phyloP scores from a whole-genome alignment of 306 rosid species.

The Prunus armeniaca region DNA sequence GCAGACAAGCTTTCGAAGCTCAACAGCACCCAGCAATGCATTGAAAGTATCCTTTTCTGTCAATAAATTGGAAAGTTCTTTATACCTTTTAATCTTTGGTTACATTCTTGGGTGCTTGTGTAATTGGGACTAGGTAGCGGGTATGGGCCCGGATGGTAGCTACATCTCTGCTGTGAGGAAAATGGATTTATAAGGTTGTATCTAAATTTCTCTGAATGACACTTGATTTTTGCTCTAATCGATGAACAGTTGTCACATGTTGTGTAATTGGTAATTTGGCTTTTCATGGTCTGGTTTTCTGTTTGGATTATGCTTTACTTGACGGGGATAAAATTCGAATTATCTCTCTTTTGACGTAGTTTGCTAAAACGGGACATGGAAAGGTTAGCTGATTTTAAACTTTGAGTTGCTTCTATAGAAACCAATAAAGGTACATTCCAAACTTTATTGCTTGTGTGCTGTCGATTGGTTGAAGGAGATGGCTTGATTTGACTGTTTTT shows the following conservation, averaged over 20 bases:
- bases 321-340: background rate
- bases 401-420: background rate
- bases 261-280: background rate
- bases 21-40: conserved; percentile 82
- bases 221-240: background rate
- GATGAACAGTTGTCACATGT: background rate
- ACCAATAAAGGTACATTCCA: background rate
- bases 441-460: background rate
- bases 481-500: background rate
- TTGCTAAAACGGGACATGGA: background rate
- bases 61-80: background rate
- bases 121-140: background rate
- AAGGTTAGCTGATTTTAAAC: background rate
- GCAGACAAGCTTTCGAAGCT: conserved; percentile 89
- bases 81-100: background rate
- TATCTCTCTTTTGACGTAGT: background rate
- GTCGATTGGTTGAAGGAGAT: background rate
- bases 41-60: conserved; percentile 70
- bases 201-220: background rate
- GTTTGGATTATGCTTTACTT: background rate
- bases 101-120: background rate
- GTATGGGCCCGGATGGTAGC: too few relatives aligned
- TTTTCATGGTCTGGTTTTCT: background rate
- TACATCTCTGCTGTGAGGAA: too few relatives aligned
- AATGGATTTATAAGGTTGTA: too few relatives aligned